Percentiles rank a stretch among this genome's conserved stretches.
Evolutionary conservation across 768 basidiomycete genomes (phyloP).

Genomic region (Mycena kentingensis): DNA sequence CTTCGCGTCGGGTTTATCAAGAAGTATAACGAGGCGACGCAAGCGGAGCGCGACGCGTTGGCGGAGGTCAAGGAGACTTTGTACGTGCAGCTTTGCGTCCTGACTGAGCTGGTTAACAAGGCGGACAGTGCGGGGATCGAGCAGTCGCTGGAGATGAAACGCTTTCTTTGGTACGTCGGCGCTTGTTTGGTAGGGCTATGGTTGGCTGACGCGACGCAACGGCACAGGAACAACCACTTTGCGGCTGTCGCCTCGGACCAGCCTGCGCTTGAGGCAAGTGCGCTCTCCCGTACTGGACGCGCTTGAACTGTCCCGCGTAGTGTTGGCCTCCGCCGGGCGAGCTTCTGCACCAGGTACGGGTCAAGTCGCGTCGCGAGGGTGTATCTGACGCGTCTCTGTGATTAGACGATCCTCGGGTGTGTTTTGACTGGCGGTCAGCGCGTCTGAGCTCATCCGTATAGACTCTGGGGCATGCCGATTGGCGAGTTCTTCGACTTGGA

Average conservation of each 20-base stretch:
- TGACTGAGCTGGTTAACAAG: not conserved
- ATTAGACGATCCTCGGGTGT: constrained; percentile 68
- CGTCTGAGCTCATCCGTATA: no score
- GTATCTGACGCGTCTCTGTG: no score
- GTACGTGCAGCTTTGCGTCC: constrained; percentile 36
- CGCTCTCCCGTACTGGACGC: not conserved
- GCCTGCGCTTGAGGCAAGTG: constrained; percentile 59
- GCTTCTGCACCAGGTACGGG: constrained; percentile 58
- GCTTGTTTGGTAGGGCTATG: no score
- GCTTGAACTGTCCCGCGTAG: constrained; percentile 35
- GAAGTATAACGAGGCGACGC: constrained; percentile 47
- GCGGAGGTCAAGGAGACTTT: constrained; percentile 49
- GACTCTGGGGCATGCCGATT: constrained; percentile 75
- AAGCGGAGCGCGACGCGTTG: no score
- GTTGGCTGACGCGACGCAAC: not conserved
- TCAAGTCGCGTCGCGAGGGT: no score
- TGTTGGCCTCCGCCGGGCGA: constrained; percentile 57
- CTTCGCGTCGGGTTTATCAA: constrained; percentile 64
- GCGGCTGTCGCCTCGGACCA: constrained; percentile 70
- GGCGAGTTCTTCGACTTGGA: constrained; percentile 78
- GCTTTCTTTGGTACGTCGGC: constrained; percentile 71
- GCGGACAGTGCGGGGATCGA: constrained; percentile 65
- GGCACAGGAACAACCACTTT: constrained; percentile 71
- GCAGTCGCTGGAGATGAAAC: constrained; percentile 69
- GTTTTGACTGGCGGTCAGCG: no score